Evolutionary conservation across 1,284 basidiomycete genomes (phyloP), one percentile per base, ranked within the genome.

Genomic region (Pisolithus thermaeus): DNA sequence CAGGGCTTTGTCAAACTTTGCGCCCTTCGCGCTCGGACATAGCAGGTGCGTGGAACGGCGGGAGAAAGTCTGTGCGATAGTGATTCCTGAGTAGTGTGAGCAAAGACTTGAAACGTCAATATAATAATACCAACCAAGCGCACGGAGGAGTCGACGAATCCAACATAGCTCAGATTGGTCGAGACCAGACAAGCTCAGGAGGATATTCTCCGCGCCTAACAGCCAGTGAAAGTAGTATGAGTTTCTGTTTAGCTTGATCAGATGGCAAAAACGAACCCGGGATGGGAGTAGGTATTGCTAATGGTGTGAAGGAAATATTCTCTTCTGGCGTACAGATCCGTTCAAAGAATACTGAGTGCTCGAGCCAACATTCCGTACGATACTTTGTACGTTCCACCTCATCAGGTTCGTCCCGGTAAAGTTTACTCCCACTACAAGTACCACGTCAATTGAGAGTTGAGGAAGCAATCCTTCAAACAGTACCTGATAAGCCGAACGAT

Each of bases 321-420:
- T 85, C 83, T 2, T 78, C 75, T 0, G 76, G 69, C 18, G 65
- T 62, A 62, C 83, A 84, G 51, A 90, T 69, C 14, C 78, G 74
- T 43, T 85, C 81, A 55, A 82, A 79, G 51, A 78, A 84, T 12
- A 90, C 73, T 57, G 85, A 91, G 47, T 78, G 77, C 64, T 91
- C 88, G 0, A 91, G 71, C 88, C 88, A 91, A 59, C 87, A 91
- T 62, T 91, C 88, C 0, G 88, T 91, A 39, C 89, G 75, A 60
- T 82, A 87, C 59, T 82, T 83, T 0, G 56, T 51, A 39, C 76
- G 75, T 55, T 72, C 59, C 1, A 44, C 28, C 12, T 70, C 67
- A 47, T 81, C 76, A 4, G 64, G 59, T 58, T 86, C 83, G 22
- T 75, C 72, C 4, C 65, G 69, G 58, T 74, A 86, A 9, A 87